Base-by-base conservation (phyloP, 1,284 basidiomycete species). In the Sparassis latifolia region DNA sequence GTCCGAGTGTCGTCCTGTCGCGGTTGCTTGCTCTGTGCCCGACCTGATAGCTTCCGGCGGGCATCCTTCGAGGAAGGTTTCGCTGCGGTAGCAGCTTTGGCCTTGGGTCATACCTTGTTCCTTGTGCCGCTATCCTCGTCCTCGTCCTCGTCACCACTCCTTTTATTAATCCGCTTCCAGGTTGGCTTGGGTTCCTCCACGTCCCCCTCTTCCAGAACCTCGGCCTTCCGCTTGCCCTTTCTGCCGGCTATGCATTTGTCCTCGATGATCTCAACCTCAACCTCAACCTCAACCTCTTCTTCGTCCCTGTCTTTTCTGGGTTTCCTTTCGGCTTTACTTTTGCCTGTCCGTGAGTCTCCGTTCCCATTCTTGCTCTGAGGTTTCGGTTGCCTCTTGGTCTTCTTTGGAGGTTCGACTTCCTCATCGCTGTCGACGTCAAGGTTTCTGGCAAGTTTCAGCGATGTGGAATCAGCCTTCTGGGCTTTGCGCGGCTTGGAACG, bases 171-270 rank as follows among this genome's bases (percentile, higher is more conserved):
- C 51, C 12, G 33, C 43, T 47, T 57, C 44, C n/a, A 31, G 30
- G 52, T 43, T 35, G 12, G 37, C 50, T 32, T 32, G n/a, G n/a
- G 31, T 33, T 45, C 44, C 33, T 45, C 44, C 12, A 42, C 48
- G 33, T 50, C 52, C 33, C 32, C 6, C 5, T 48, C 48, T 5
- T 47, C 50, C 3, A 47, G 38, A 2, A 47, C 49, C n/a, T 58
- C 59, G 30, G 60, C 58, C 58, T 70, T 69, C 37, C 60, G 64
- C 61, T 71, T 71, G 46, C 56, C 58, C 44, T 56, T 66, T 28
- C 41, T 42, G 28, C 54, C 53, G 28, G 48, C 50, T 42, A 61
- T 52, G 33, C 52, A 33, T 38, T 60, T 56, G 48, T 50, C 28
- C 38, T 53, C 56, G 33, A 41, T 10, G 10, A 7, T 41, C 38